Conservation (phyloP, 2,329 filamentous ascomycete species). For the Microascus cirrosus region DNA sequence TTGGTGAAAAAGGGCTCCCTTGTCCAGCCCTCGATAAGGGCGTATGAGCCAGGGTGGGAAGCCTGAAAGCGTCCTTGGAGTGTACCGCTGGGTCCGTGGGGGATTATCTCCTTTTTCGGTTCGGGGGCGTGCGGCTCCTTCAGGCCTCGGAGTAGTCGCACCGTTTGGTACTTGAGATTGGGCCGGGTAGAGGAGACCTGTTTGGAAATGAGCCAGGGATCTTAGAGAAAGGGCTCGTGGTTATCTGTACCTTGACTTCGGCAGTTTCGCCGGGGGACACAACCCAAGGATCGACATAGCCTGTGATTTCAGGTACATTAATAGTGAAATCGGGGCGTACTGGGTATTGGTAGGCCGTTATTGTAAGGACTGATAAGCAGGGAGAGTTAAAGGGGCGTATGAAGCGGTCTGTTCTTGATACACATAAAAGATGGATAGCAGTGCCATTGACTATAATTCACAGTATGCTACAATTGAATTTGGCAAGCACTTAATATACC, state of each 20-base stretch:
- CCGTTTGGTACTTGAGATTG: slow-evolving; percentile 6
- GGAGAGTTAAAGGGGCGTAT: too few species aligned
- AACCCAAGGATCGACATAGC: slow-evolving; percentile 11
- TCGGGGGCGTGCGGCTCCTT: not conserved
- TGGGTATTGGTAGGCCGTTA: too few species aligned
- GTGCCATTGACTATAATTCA: too few species aligned
- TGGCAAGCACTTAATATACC: too few species aligned
- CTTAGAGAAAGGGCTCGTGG: not conserved
- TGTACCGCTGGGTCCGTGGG: not conserved
- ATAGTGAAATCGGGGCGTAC: too few species aligned
- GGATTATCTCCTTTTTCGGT: not conserved
- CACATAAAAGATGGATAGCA: too few species aligned
- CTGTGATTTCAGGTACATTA: slow-evolving; percentile 8
- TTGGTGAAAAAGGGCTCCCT: not conserved
- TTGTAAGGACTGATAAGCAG: too few species aligned
- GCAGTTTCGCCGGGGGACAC: slow-evolving; percentile 10
- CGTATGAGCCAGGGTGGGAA: not conserved
- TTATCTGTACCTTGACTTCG: slow-evolving; percentile 9
- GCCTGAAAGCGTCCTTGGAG: not conserved
- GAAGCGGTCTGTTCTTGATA: too few species aligned
- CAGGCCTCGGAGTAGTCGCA: slow-evolving; percentile 7
- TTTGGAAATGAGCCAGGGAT: too few species aligned
- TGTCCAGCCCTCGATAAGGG: not conserved
- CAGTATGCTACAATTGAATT: too few species aligned
- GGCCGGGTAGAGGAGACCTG: slow-evolving; percentile 8